Base-by-base conservation (phyloP, 768 basidiomycete species). In the Suillus placidus region DNA sequence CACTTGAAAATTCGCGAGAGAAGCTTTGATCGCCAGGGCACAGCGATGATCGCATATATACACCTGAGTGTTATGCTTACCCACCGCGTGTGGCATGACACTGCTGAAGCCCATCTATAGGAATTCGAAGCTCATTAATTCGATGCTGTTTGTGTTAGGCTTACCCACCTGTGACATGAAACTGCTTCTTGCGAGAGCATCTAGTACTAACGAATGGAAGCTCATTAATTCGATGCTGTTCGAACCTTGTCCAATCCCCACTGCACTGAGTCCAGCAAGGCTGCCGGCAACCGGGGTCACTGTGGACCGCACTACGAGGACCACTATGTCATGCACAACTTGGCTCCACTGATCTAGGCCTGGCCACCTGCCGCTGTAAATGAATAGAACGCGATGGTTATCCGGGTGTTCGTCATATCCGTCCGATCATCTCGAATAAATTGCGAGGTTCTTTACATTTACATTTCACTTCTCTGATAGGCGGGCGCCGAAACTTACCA, bases 401-500 rank as follows among this genome's bases (percentile, higher is more conserved):
- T 55, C 10, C 38, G 57, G 57, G 37, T 38, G 16, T 58, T 30
- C 7, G 55, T 61, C 60, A 56, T 35, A 30, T 42, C 62, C 65
- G 66, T 69, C 32, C 57, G 52, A 68, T 64, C 54, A 64, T 55
- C 57, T 52, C 14, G 60, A 62, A 47, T 13, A 30, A 64, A 66
- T 70, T 63, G 51, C 51, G 61, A 70, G 66, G 62, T 23, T 45
- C 38, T 47, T 52, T 23, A 13, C 62, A 34, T 54, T 18, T 42
- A 4, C 18, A 23, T 43, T 16, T 45, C 8, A 16, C 30, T 45
- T 67, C 54, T 61, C 30, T 38, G 18, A 60, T 42, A 52, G 34
- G 57, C 60, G 71, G 71, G 54, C 56, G 66, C 69, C 68, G 69
- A 62, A 63, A 56, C 62, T 62, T 54, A 32, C 23, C 47, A 49